These are phyloP conservation scores for Mucuna pruriens DNA, from an alignment of 306 rosid species.

Conservation along the genomic window DNA sequence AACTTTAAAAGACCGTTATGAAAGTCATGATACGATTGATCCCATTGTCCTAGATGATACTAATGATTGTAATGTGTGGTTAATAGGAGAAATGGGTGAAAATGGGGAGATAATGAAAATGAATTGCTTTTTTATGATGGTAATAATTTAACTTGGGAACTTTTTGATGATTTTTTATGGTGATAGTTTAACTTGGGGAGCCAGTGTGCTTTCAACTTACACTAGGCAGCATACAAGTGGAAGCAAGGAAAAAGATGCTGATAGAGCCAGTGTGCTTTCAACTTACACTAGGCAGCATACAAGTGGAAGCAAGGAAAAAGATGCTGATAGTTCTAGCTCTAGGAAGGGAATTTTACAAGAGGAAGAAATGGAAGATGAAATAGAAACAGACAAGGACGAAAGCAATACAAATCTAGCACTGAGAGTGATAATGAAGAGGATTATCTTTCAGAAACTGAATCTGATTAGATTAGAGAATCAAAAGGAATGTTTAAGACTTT, in stretches of 20 bases:
- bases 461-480: too few relatives aligned
- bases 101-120: neutral
- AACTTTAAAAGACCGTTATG: neutral
- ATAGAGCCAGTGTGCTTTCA: neutral
- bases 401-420: too few relatives aligned
- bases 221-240: neutral
- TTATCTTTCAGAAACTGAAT: too few relatives aligned
- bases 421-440: too few relatives aligned
- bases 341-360: neutral
- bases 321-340: neutral
- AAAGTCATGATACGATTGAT: neutral
- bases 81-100: neutral
- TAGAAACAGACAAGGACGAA: neutral
- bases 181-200: neutral
- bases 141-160: neutral
- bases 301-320: neutral
- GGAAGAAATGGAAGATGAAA: neutral
- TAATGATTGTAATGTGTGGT: neutral
- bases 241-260: neutral
- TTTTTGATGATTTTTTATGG: neutral
- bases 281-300: neutral
- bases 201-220: neutral
- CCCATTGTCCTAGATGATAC: neutral
- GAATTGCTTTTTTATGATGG: neutral
- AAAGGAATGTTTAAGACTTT: too few relatives aligned